Evolutionary conservation across 2,329 filamentous ascomycete species (phyloP).

Genomic region (Teratosphaeria epicoccoides): DNA sequence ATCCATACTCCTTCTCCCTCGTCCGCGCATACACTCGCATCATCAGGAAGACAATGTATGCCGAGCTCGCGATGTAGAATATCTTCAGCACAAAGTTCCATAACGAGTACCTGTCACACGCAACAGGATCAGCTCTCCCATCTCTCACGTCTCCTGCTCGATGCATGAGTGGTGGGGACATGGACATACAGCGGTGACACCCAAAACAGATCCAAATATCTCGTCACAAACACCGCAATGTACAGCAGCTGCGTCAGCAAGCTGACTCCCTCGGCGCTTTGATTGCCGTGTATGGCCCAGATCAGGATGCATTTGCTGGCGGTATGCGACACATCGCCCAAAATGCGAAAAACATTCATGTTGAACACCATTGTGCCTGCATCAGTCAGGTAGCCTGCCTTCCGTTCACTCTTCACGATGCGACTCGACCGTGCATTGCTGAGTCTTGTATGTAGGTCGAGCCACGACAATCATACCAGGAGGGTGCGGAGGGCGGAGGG

Average conservation of each 20-base stretch:
- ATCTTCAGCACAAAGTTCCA: slow-evolving; percentile 82
- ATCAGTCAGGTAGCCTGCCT: too few species aligned
- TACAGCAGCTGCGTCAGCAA: slow-evolving; percentile 87
- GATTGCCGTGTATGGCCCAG: slow-evolving; percentile 78
- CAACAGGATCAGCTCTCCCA: neutral
- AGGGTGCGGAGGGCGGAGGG: too few species aligned
- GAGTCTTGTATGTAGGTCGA: too few species aligned
- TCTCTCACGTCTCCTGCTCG: neutral
- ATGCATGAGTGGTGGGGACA: neutral
- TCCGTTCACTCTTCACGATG: too few species aligned
- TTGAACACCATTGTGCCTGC: slow-evolving; percentile 3
- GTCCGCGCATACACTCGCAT: slow-evolving; percentile 75
- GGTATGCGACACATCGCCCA: slow-evolving; percentile 76
- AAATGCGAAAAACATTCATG: slow-evolving; percentile 49
- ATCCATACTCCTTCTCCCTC: slow-evolving; percentile 83
- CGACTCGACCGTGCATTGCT: too few species aligned
- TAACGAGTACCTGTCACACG: slow-evolving; percentile 16
- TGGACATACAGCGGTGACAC: slow-evolving; percentile 17
- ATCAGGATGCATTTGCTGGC: slow-evolving; percentile 84
- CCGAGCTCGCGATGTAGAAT: slow-evolving; percentile 72
- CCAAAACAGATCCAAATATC: slow-evolving; percentile 65
- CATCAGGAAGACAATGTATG: slow-evolving; percentile 84
- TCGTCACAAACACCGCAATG: slow-evolving; percentile 69
- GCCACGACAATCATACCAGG: too few species aligned
- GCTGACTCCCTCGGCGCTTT: slow-evolving; percentile 80